These are phyloP conservation scores for Trichoderma guizhouense DNA, from an alignment of 2,329 filamentous ascomycete genomes.

Conservation along the genomic window DNA sequence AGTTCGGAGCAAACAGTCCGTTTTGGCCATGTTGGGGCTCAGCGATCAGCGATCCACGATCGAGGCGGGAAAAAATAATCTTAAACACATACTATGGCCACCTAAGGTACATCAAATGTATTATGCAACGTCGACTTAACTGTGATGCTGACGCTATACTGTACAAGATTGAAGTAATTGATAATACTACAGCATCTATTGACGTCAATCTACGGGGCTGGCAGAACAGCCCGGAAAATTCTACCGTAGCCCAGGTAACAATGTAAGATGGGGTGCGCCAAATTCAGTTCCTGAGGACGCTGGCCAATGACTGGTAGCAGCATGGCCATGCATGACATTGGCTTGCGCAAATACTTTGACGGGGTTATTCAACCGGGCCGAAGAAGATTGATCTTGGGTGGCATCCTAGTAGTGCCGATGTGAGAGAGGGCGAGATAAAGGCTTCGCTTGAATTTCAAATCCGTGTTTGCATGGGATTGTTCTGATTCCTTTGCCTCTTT, in stretches of 20 bases:
- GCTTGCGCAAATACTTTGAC: not conserved
- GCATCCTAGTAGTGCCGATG: not conserved
- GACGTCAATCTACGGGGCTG: constrained; percentile 2
- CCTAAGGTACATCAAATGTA: too few species aligned
- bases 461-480: not conserved
- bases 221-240: not conserved
- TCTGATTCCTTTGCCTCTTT: not conserved
- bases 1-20: constrained; percentile 14
- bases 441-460: not conserved
- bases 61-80: not conserved
- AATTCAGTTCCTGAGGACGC: not conserved
- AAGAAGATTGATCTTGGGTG: not conserved
- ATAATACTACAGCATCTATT: not conserved
- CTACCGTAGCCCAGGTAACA: not conserved
- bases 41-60: not conserved
- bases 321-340: constrained; percentile 4
- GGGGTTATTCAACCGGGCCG: not conserved
- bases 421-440: not conserved
- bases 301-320: constrained; percentile 26
- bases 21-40: not conserved
- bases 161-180: not conserved
- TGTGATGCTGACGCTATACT: not conserved
- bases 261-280: not conserved
- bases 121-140: not conserved
- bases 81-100: not conserved